Conservation (phyloP, 2,329 filamentous ascomycete species). For the Penicillium capsulatum region DNA sequence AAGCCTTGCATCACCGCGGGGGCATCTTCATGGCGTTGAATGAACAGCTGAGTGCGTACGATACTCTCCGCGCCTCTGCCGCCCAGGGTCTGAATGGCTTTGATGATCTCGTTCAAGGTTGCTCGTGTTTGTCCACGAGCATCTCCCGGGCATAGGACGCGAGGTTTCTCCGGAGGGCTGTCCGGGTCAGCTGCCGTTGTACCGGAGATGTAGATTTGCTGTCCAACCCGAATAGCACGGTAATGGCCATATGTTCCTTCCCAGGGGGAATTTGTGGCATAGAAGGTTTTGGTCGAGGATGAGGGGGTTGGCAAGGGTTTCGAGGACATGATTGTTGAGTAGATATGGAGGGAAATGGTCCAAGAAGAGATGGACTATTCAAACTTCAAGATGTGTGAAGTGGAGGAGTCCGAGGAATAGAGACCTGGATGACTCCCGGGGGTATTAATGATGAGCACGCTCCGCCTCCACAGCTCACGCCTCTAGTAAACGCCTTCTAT, state of each 20-base stretch:
- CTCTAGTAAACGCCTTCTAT: no score
- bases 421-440: no score
- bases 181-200: constrained; percentile 2
- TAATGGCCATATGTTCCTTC: constrained; percentile 1
- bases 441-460: no score
- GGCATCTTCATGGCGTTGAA: constrained; percentile 1
- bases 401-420: no score
- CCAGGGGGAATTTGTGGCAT: constrained; percentile 2
- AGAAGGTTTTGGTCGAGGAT: no score
- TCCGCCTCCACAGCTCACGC: no score
- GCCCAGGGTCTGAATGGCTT: constrained; percentile 1
- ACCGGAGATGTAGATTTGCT: constrained; percentile 1
- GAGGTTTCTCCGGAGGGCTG: background rate
- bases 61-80: constrained; percentile 1
- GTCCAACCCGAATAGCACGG: constrained; percentile 1
- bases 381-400: no score
- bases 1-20: background rate
- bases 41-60: constrained; percentile 1
- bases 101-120: constrained; percentile 1
- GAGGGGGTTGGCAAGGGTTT: no score
- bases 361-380: no score
- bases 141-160: constrained; percentile 1
- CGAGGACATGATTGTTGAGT: no score
- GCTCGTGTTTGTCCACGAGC: background rate
- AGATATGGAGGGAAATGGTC: no score